A percentile compares a stretch with the other conserved stretches of the same genome.
Evolutionary conservation across 306 rosid genomes (phyloP).

Genomic region (Fagus sylvatica): DNA sequence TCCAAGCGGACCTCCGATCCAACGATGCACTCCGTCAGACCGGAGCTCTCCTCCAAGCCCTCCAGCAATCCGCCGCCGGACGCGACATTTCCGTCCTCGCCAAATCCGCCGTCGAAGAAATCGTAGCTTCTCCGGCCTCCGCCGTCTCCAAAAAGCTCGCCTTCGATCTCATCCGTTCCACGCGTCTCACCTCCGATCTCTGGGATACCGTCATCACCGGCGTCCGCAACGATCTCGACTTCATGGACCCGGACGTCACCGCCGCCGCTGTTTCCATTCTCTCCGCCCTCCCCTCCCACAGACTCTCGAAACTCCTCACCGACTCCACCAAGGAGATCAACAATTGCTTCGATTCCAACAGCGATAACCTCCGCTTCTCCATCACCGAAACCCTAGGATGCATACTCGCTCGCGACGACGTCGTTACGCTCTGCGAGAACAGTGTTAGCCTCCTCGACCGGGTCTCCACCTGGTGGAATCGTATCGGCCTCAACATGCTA

Average conservation of each 20-base stretch:
- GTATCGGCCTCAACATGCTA: conserved; percentile 86
- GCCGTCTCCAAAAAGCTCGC: conserved; percentile 94
- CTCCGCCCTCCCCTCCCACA: conserved; percentile 91
- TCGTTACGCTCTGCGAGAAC: conserved; percentile 89
- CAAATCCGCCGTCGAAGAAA: conserved; percentile 91
- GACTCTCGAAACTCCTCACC: conserved; percentile 66
- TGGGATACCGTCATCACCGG: conserved; percentile 94
- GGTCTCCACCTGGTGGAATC: conserved; percentile 88
- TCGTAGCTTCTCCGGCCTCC: conserved; percentile 95
- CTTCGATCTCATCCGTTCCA: conserved; percentile 90
- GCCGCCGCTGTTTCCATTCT: conserved; percentile 94
- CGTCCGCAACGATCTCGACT: conserved; percentile 78
- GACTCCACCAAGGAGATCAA: conserved; percentile 82
- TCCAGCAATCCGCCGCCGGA: conserved; percentile 97
- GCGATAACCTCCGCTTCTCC: conserved; percentile 81
- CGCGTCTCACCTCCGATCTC: conserved; percentile 90
- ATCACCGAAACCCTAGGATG: conserved; percentile 92
- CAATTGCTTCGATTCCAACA: conserved; percentile 70
- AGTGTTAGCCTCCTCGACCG: conserved; percentile 74
- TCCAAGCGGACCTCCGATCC: conserved; percentile 98
- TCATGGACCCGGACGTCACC: conserved; percentile 94
- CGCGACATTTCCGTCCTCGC: conserved; percentile 88
- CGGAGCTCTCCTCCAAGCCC: conserved; percentile 92
- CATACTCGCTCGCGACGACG: conserved; percentile 92
- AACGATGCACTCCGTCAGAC: conserved; percentile 96